These are phyloP conservation scores for Saccharomyces kudriavzevii DNA, from an alignment of 805 yeast genomes.

Conservation along the genomic window DNA sequence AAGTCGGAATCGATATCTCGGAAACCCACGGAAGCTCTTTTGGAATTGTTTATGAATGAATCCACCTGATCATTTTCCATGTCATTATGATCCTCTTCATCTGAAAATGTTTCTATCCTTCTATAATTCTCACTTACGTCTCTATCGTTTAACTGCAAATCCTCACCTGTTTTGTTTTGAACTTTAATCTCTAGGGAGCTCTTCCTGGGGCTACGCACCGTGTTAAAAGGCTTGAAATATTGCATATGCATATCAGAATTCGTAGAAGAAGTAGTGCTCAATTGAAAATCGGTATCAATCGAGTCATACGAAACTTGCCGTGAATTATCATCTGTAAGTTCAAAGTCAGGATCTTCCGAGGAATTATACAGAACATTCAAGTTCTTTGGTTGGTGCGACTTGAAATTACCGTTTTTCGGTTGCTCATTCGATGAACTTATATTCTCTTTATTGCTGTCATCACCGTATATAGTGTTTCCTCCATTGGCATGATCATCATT, in stretches of 20 bases:
- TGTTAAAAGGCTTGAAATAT: neutral
- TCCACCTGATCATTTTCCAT: neutral
- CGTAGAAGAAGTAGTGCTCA: conserved; percentile 3
- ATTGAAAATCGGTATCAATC: conserved; percentile 9
- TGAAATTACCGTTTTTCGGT: neutral
- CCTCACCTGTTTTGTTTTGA: conserved; percentile 11
- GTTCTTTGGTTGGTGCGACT: conserved; percentile 3
- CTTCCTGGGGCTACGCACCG: conserved; percentile 9
- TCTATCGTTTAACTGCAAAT: conserved; percentile 6
- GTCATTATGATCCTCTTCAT: conserved; percentile 6
- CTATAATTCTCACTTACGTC: conserved; percentile 13
- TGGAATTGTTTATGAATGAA: neutral
- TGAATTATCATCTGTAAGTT: conserved; percentile 9
- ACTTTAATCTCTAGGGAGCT: conserved; percentile 21
- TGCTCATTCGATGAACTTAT: neutral
- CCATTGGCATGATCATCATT: neutral
- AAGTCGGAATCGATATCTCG: neutral
- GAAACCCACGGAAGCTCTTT: neutral
- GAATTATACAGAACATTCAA: neutral
- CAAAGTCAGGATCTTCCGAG: neutral
- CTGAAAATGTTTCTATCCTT: conserved; percentile 9
- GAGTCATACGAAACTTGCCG: conserved; percentile 17
- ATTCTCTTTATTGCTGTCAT: neutral
- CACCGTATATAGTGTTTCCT: neutral
- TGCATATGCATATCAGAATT: conserved; percentile 1